Base-by-base conservation (phyloP, 805 yeast genomes). In the Metschnikowia matae region DNA sequence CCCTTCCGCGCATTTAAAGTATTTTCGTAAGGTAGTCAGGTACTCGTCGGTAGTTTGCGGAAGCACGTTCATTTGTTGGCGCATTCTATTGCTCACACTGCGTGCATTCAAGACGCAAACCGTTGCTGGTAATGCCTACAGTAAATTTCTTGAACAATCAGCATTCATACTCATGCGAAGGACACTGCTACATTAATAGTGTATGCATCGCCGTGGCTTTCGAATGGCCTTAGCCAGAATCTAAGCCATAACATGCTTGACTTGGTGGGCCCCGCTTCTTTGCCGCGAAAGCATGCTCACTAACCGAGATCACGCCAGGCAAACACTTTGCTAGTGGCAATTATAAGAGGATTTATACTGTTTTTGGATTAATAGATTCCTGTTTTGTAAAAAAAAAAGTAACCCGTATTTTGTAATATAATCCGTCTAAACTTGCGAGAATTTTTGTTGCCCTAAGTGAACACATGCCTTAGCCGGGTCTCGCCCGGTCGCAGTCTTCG, bases 401-500 rank as follows among this genome's bases (percentile, higher is more conserved):
- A 18, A 5, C 6, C 11, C 29, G 4, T 13, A 17, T 6, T 1
- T 36, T 36, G 39, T 36, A 36, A 14, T 11, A n/a, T 18, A 36
- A 10, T 11, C 18, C 40, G 40, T 20, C 15, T 38, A 38, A 38
- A 38, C 40, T 38, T 38, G 29, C 26, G 15, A 8, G 14, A 15
- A 17, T 5, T 36, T 14, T 14, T 38, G n/a, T 38, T 20, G 40
- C 26, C 20, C 42, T 18, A 26, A n/a, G 20, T 23, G n/a, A 21
- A 21, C 32, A 39, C 45, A 32, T 41, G 45, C 18, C 31, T 41
- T 13, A 11, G 45, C 45, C 37, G 15, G 45, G 45, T 41, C 36
- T 41, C 37, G 37, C 18, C 45, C 36, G 37, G 29, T 17, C 44
- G 44, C 45, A 41, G 36, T 32, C 37, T 11, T 8, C 21, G 36